These are phyloP conservation scores for Ophiostoma novo-ulmi DNA, from an alignment of 2,329 filamentous ascomycete genomes.

Conservation along the genomic window DNA sequence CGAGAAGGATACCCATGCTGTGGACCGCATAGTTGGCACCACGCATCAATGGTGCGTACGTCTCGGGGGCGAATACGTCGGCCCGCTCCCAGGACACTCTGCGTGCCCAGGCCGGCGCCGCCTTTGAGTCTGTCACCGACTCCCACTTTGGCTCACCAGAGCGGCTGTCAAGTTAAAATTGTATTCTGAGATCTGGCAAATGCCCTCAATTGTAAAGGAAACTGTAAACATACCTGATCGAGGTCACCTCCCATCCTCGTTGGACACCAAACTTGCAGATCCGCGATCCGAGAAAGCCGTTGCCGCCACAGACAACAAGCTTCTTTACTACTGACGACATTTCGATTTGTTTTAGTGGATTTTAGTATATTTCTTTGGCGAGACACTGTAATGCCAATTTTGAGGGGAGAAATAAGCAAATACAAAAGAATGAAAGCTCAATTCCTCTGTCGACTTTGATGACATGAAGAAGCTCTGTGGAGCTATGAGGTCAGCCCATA, in stretches of 20 bases:
- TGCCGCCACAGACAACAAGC: conserved; percentile 87
- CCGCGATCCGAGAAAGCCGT: conserved; percentile 79
- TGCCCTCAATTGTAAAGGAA: too few relatives aligned
- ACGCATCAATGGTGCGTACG: conserved; percentile 71
- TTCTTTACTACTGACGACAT: conserved; percentile 52
- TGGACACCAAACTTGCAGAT: conserved; percentile 88
- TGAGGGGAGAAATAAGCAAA: not conserved
- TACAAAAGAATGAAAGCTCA: not conserved
- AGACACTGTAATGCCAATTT: not conserved
- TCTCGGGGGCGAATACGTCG: conserved; percentile 76
- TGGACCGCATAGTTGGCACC: conserved; percentile 83
- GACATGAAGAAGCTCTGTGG: conserved; percentile 15
- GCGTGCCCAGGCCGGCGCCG: conserved; percentile 73
- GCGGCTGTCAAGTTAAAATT: conserved; percentile 52
- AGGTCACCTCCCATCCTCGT: conserved; percentile 86
- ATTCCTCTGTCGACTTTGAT: not conserved
- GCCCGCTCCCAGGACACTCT: conserved; percentile 82
- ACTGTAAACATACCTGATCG: conserved; percentile 63
- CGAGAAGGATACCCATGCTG: conserved; percentile 90
- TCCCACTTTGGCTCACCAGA: conserved; percentile 87
- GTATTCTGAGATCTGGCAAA: too few relatives aligned
- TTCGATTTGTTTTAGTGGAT: not conserved
- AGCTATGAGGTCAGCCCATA: conserved; percentile 19
- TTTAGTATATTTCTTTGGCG: not conserved
- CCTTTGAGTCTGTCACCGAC: conserved; percentile 63